These are phyloP conservation scores for Davidsoniella australis DNA, from an alignment of 2,329 filamentous ascomycete genomes.

Conservation along the genomic window DNA sequence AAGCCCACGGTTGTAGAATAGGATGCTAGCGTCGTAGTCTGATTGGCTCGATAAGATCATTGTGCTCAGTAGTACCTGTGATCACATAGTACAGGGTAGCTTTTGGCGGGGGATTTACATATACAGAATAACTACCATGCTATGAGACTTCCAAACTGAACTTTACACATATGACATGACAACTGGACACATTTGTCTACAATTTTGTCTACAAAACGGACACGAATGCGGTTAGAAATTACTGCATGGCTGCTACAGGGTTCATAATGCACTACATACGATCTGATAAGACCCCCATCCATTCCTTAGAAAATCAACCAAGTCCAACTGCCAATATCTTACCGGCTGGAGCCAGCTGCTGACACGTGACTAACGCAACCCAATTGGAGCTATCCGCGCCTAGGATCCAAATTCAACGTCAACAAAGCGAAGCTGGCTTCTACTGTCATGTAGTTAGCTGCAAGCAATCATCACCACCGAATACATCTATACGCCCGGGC, in stretches of 20 bases:
- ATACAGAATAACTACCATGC: not conserved
- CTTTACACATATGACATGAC: not conserved
- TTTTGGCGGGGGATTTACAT: not conserved
- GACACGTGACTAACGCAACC: not conserved
- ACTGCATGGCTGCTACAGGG: not conserved
- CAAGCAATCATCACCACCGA: too few relatives aligned
- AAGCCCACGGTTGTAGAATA: conserved; percentile 4
- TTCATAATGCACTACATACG: too few relatives aligned
- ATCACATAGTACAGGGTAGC: not conserved
- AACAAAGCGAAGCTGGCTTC: conserved; percentile 9
- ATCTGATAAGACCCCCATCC: conserved; percentile 1
- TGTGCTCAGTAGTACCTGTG: not conserved
- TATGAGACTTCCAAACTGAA: not conserved
- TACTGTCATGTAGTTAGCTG: not conserved
- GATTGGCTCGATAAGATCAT: conserved; percentile 10
- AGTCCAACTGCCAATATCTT: not conserved
- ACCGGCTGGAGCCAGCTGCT: not conserved
- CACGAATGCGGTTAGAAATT: not conserved
- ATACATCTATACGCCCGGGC: too few relatives aligned
- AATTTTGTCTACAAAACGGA: not conserved
- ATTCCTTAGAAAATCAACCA: not conserved
- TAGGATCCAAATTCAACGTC: not conserved
- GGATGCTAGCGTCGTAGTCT: not conserved
- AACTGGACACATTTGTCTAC: not conserved
- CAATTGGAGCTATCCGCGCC: not conserved